phyloP scores from a whole-genome alignment of 225 moss, liverwort and hornwort genomes.

The Asterella californica region DNA sequence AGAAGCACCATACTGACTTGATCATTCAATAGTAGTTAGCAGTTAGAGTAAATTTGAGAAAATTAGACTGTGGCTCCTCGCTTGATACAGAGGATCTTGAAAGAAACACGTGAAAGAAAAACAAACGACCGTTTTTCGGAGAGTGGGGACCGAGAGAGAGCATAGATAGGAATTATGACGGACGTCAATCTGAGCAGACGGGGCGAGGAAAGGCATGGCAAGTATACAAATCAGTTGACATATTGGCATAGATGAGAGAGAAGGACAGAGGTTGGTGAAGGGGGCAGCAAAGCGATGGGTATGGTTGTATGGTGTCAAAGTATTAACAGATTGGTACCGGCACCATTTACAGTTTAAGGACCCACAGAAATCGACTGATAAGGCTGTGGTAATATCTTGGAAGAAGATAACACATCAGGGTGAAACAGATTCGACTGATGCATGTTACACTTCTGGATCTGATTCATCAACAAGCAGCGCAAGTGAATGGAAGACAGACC shows the following conservation, averaged over 20 bases:
- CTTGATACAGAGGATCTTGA: background rate
- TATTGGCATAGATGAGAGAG: background rate
- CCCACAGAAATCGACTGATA: too few species aligned
- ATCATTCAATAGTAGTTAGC: background rate
- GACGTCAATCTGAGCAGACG: background rate
- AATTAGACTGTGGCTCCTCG: background rate
- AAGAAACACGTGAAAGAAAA: background rate
- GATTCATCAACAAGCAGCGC: too few species aligned
- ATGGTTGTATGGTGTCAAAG: too few species aligned
- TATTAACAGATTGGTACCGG: too few species aligned
- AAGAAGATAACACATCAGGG: too few species aligned
- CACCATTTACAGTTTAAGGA: too few species aligned
- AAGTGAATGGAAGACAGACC: too few species aligned
- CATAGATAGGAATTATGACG: background rate
- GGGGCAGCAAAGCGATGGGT: background rate
- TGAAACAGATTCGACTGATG: too few species aligned
- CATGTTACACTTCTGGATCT: too few species aligned
- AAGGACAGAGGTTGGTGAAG: constrained; percentile 16
- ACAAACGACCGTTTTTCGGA: background rate
- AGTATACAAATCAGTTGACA: background rate
- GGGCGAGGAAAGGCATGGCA: background rate
- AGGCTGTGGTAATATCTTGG: too few species aligned
- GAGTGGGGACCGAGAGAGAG: background rate
- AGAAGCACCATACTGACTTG: too few species aligned
- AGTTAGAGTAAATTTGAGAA: background rate